These are phyloP conservation scores for Metschnikowia lunata DNA, from an alignment of 805 yeast species.

Conservation along the genomic window DNA sequence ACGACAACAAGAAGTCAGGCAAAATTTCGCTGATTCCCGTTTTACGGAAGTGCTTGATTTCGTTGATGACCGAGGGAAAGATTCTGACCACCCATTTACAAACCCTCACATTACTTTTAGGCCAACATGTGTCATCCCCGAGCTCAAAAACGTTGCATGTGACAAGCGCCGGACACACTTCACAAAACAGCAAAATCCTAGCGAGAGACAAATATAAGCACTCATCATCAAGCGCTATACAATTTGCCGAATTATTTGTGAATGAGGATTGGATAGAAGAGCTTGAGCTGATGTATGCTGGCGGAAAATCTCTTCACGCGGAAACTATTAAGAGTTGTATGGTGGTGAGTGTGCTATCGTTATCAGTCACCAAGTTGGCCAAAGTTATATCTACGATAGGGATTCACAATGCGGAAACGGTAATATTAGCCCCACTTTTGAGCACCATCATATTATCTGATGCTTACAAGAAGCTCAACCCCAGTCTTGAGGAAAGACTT, in stretches of 20 bases:
- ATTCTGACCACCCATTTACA: conserved; percentile 45
- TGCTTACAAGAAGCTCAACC: conserved; percentile 42
- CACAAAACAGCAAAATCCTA: conserved; percentile 15
- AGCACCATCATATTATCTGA: conserved; percentile 50
- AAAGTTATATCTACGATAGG: conserved; percentile 40
- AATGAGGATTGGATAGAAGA: conserved; percentile 52
- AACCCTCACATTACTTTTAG: conserved; percentile 44
- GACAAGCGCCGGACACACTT: conserved; percentile 15
- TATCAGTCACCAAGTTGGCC: conserved; percentile 41
- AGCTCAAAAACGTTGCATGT: conserved; percentile 17
- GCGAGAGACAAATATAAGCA: conserved; percentile 21
- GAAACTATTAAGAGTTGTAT: conserved; percentile 44
- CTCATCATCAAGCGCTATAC: conserved; percentile 16
- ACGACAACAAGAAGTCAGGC: conserved; percentile 47
- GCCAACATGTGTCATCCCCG: conserved; percentile 28
- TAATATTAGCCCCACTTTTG: conserved; percentile 50
- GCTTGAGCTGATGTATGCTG: conserved; percentile 54
- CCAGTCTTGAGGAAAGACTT: conserved; percentile 49
- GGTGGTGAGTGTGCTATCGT: conserved; percentile 49
- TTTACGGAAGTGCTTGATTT: conserved; percentile 51
- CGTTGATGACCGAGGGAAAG: conserved; percentile 43
- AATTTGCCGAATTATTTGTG: conserved; percentile 54
- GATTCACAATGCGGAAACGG: conserved; percentile 36
- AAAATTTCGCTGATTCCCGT: conserved; percentile 41
- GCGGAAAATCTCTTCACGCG: conserved; percentile 52